Base-by-base conservation (phyloP, 1,284 basidiomycete species). In the Tilletiaria anomala region DNA sequence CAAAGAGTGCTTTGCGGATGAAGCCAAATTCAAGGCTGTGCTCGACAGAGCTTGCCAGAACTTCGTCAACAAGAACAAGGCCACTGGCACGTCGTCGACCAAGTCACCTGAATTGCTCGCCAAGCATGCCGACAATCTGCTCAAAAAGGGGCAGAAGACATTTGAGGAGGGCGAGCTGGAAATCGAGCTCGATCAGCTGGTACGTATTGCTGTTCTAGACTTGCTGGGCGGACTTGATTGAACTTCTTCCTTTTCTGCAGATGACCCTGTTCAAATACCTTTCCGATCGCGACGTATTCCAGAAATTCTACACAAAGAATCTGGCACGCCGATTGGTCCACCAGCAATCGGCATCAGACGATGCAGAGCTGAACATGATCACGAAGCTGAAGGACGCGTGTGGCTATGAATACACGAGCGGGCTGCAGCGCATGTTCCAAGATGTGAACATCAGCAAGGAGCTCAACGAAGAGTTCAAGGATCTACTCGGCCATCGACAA, bases 191-290 rank as follows among this genome's bases (percentile, higher is more conserved):
- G 83, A 87, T 68, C 82, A 87, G 62, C 84, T 88, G 58, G 43
- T 44, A 20, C 21, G 43, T 39, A 17, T 4, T 11, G 3, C 3
- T 33, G 8, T 16, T 19, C 20, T 16, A 5, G 32, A 33, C 12
- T 10, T 10, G 12, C 32, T 14, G 2, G n/a, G 2, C n/a, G 1
- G 18, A 17, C 14, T 33, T 17, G 32, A 6, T 33, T 6, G n/a
- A 10, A 2, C 32, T 11, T 22, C 20, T 4, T 31, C 10, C 20
- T 4, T 19, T 6, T n/a, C 6, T 19, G 10, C 43, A 45, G 23
- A 94, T 96, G 91, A 75, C 89, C 34, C 74, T 97, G 39, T 97
- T 99, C 81, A 94, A 94, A 70, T 97, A 94, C 68, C 82, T 97
- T 56, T 88, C 94, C 68, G 93, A 97, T 73, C 94, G 94, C 74